These are phyloP conservation scores for Yarrowia porcina DNA, from an alignment of 805 yeast genomes.

Conservation along the genomic window DNA sequence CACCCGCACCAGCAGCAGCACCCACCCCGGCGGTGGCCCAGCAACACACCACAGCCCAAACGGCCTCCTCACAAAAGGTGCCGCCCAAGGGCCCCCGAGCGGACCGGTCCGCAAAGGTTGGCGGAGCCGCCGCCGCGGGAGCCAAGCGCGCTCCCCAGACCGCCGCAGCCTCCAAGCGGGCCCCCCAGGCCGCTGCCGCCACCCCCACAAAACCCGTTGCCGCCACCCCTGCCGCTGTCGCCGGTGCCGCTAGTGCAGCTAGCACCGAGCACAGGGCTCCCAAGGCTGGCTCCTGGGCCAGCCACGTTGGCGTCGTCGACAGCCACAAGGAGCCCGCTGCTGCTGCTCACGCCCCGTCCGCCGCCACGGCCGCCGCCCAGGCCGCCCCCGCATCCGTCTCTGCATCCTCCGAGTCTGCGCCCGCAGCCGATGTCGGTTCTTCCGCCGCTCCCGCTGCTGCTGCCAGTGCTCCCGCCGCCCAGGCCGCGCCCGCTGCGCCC, in stretches of 20 bases:
- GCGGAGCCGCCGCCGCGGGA: neutral
- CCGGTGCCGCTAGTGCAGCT: slow-evolving; percentile 27
- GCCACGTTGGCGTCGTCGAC: slow-evolving; percentile 25
- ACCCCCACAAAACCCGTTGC: slow-evolving; percentile 1
- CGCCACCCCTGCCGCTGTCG: slow-evolving; percentile 29
- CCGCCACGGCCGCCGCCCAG: slow-evolving; percentile 25
- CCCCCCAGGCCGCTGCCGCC: neutral
- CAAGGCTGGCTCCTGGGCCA: slow-evolving; percentile 26
- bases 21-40: slow-evolving; percentile 17
- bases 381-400: slow-evolving; percentile 5
- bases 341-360: slow-evolving; percentile 27
- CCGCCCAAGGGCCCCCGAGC: slow-evolving; percentile 31
- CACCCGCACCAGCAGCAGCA: slow-evolving; percentile 26
- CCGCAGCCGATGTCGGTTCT: slow-evolving; percentile 17
- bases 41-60: slow-evolving; percentile 30
- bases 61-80: slow-evolving; percentile 27
- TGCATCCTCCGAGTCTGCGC: slow-evolving; percentile 28
- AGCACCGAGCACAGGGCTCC: slow-evolving; percentile 30
- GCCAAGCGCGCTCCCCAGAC: neutral
- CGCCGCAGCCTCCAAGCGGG: neutral
- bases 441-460: neutral
- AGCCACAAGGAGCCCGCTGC: slow-evolving; percentile 3
- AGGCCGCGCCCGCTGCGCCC: slow-evolving; percentile 22
- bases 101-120: slow-evolving; percentile 30
- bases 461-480: slow-evolving; percentile 24